phyloP scores from a whole-genome alignment of 495 filamentous ascomycete genomes.

The Extremus antarcticus region DNA sequence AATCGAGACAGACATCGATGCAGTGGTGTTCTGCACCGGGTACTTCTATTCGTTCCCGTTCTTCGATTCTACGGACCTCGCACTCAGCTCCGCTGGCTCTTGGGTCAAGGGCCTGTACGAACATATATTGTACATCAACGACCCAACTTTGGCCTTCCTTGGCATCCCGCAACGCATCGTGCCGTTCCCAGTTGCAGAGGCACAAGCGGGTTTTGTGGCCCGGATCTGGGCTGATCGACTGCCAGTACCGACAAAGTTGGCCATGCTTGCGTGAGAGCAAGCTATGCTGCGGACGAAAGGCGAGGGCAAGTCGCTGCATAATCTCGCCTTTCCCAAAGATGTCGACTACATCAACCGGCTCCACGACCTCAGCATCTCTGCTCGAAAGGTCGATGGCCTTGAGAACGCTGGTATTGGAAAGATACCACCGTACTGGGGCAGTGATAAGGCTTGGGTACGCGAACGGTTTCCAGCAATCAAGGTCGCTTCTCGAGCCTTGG shows the following conservation, averaged over 20 bases:
- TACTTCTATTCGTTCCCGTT: slow-evolving; percentile 66
- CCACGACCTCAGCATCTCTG: slow-evolving; percentile 29
- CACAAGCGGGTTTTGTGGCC: slow-evolving; percentile 66
- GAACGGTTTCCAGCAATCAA: slow-evolving; percentile 44
- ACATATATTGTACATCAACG: slow-evolving; percentile 62
- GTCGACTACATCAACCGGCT: slow-evolving; percentile 66
- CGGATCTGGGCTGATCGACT: slow-evolving; percentile 63
- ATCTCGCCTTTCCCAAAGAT: slow-evolving; percentile 63
- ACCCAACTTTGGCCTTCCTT: slow-evolving; percentile 70
- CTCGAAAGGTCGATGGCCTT: no score
- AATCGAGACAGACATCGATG: slow-evolving; percentile 50
- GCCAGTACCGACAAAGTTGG: slow-evolving; percentile 44
- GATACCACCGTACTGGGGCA: slow-evolving; percentile 54
- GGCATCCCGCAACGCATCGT: slow-evolving; percentile 64
- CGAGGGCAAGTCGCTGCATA: slow-evolving; percentile 45
- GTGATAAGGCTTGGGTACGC: slow-evolving; percentile 53
- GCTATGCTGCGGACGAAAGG: slow-evolving; percentile 33
- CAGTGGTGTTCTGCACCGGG: slow-evolving; percentile 62
- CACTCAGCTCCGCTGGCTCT: slow-evolving; percentile 55
- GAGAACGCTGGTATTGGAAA: no score
- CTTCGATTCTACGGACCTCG: slow-evolving; percentile 46
- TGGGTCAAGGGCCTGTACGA: slow-evolving; percentile 57
- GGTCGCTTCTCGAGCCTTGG: no score
- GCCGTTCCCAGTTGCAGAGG: slow-evolving; percentile 69
- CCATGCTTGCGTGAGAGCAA: slow-evolving; percentile 59